A percentile compares a stretch with the other conserved stretches of the same genome.
phyloP scores from a whole-genome alignment of 2,329 filamentous ascomycete genomes.

The Trichoderma sp. region DNA sequence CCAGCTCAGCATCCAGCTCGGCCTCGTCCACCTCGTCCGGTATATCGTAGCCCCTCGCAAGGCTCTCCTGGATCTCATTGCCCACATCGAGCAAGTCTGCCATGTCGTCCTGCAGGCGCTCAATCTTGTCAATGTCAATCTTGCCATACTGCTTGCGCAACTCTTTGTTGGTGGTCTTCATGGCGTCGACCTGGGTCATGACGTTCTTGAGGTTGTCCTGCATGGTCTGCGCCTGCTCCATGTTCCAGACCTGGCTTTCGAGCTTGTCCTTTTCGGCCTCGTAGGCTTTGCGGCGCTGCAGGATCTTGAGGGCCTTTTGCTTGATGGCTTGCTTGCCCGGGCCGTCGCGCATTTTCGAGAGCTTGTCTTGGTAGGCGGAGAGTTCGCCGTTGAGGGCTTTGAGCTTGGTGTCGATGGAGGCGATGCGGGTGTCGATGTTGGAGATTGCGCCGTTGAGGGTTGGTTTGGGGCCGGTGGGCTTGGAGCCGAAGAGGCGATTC shows the following conservation, averaged over 20 bases:
- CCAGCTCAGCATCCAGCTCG: slow-evolving; percentile 93
- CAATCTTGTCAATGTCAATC: slow-evolving; percentile 96
- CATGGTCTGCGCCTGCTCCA: slow-evolving; percentile 98
- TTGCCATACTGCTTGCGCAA: slow-evolving; percentile 94
- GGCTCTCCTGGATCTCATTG: slow-evolving; percentile 96
- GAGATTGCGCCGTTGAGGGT: slow-evolving; percentile 80
- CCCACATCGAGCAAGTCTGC: slow-evolving; percentile 95
- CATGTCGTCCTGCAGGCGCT: slow-evolving; percentile 98
- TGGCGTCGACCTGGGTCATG: slow-evolving; percentile 96
- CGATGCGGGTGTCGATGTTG: slow-evolving; percentile 82
- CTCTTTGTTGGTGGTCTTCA: slow-evolving; percentile 95
- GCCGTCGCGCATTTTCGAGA: slow-evolving; percentile 91
- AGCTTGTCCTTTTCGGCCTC: slow-evolving; percentile 93
- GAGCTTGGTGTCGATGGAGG: slow-evolving; percentile 91
- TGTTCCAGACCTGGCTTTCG: slow-evolving; percentile 94
- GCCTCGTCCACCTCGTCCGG: slow-evolving; percentile 97
- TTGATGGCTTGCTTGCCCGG: slow-evolving; percentile 91
- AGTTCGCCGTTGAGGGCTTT: slow-evolving; percentile 90
- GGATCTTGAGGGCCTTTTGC: slow-evolving; percentile 89
- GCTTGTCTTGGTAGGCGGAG: slow-evolving; percentile 80
- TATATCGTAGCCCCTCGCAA: slow-evolving; percentile 87
- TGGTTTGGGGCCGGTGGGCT: slow-evolving; percentile 84
- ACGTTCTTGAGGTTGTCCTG: slow-evolving; percentile 98
- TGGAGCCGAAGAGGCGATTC: slow-evolving; percentile 95
- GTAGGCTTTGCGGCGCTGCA: slow-evolving; percentile 92